phyloP scores from a whole-genome alignment of 805 yeast species.

The Metschnikowia gruessii region DNA sequence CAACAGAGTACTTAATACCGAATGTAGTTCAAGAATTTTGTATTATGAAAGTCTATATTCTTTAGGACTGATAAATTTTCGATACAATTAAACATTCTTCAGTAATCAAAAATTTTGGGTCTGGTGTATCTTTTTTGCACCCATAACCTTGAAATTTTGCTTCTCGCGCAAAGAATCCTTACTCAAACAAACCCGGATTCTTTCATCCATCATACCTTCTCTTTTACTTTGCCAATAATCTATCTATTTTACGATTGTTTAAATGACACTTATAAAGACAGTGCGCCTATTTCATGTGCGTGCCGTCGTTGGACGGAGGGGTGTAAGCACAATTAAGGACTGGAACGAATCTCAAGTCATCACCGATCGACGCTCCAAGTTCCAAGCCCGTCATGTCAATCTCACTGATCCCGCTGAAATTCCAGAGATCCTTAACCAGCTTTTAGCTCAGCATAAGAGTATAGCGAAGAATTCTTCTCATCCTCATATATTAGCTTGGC shows the following conservation, averaged over 20 bases:
- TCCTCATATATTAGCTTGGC: constrained; percentile 74
- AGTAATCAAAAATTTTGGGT: no score
- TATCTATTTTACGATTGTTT: not conserved
- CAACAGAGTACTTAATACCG: no score
- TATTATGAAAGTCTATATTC: no score
- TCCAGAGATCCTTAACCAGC: constrained; percentile 36
- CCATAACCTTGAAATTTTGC: no score
- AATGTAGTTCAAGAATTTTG: no score
- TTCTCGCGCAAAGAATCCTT: no score
- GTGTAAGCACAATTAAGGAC: constrained; percentile 14
- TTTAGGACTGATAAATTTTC: no score
- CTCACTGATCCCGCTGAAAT: constrained; percentile 43
- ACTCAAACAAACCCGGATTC: no score
- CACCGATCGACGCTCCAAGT: constrained; percentile 56
- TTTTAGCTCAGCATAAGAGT: constrained; percentile 45
- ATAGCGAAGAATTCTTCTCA: constrained; percentile 58
- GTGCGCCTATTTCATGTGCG: not conserved
- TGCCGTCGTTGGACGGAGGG: constrained; percentile 1
- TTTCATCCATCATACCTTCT: no score
- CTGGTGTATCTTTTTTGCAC: no score
- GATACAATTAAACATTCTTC: no score
- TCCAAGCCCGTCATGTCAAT: constrained; percentile 58
- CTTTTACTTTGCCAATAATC: not conserved
- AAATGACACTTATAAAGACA: not conserved
- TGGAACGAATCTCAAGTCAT: constrained; percentile 35